A percentile compares a stretch with the other conserved stretches of the same genome.
These are phyloP conservation scores for Scopulariopsis brevicaulis DNA, from an alignment of 2,329 filamentous ascomycete species.

Conservation along the genomic window DNA sequence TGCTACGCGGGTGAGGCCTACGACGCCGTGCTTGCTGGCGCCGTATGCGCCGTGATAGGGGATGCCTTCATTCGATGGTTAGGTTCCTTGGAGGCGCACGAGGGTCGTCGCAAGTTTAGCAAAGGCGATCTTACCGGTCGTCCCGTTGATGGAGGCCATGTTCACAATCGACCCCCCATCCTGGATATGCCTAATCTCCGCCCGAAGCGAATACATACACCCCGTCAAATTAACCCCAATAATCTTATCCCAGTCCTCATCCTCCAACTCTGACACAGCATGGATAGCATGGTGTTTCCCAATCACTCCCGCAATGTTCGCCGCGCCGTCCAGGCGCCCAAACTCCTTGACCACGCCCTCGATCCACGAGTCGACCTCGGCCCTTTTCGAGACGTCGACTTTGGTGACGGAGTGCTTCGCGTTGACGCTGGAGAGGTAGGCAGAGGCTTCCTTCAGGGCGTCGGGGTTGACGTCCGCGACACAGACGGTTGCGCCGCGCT, in stretches of 20 bases:
- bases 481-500: slow-evolving; percentile 24
- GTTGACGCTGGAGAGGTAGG: slow-evolving; percentile 14
- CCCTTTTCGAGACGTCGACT: slow-evolving; percentile 34
- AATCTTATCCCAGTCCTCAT: slow-evolving; percentile 36
- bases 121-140: slow-evolving; percentile 16
- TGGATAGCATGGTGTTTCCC: background rate
- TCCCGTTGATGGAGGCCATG: slow-evolving; percentile 26
- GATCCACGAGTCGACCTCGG: slow-evolving; percentile 40
- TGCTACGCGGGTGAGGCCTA: slow-evolving; percentile 22
- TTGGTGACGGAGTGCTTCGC: slow-evolving; percentile 20
- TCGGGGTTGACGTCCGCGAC: slow-evolving; percentile 23
- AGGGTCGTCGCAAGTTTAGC: too few relatives aligned
- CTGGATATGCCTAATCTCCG: slow-evolving; percentile 26
- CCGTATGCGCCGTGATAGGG: slow-evolving; percentile 23
- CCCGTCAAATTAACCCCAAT: slow-evolving; percentile 37
- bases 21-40: slow-evolving; percentile 25
- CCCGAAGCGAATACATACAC: slow-evolving; percentile 38
- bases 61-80: slow-evolving; percentile 17
- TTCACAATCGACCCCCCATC: slow-evolving; percentile 47
- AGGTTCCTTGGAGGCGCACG: too few relatives aligned
- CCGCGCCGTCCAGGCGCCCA: slow-evolving; percentile 41
- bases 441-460: slow-evolving; percentile 16
- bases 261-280: background rate
- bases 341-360: slow-evolving; percentile 30
- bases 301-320: slow-evolving; percentile 39